These are phyloP conservation scores for Sisymbrium irio DNA, from an alignment of 345 rosid species.

Conservation along the genomic window DNA sequence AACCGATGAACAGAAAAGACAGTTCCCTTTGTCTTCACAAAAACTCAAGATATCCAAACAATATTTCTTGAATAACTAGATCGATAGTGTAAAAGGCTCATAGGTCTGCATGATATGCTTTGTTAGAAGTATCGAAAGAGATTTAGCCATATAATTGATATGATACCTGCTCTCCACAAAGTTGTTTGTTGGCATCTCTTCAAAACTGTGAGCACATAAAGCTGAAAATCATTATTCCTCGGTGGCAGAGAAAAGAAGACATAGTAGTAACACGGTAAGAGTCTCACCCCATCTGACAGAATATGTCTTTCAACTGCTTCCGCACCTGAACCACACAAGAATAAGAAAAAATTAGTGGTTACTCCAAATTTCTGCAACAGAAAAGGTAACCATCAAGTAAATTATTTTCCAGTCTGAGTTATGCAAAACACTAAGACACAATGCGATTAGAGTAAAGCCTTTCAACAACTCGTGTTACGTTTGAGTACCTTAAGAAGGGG, in stretches of 20 bases:
- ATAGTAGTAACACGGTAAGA: neutral
- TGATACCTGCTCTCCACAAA: conserved; percentile 91
- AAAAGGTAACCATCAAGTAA: neutral
- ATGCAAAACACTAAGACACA: neutral
- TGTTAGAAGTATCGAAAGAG: conserved; percentile 7
- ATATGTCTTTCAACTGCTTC: conserved; percentile 74
- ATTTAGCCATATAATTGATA: neutral
- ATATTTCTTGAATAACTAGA: neutral
- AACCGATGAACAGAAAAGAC: neutral
- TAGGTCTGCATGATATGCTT: conserved; percentile 14
- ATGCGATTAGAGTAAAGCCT: neutral
- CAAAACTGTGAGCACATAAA: conserved; percentile 56
- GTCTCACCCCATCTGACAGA: conserved; percentile 76
- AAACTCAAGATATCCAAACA: conserved; percentile 1
- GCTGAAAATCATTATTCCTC: neutral
- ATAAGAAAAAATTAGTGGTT: neutral
- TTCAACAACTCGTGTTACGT: neutral
- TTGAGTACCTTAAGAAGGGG: conserved; percentile 78
- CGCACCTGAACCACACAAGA: conserved; percentile 53
- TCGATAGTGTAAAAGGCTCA: neutral
- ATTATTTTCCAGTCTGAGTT: neutral
- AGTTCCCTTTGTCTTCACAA: neutral
- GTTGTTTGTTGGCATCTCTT: conserved; percentile 96
- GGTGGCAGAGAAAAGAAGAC: neutral
- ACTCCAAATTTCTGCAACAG: neutral